phyloP scores from a whole-genome alignment of 139 green algal species.

The Edaphochlamys debaryana region DNA sequence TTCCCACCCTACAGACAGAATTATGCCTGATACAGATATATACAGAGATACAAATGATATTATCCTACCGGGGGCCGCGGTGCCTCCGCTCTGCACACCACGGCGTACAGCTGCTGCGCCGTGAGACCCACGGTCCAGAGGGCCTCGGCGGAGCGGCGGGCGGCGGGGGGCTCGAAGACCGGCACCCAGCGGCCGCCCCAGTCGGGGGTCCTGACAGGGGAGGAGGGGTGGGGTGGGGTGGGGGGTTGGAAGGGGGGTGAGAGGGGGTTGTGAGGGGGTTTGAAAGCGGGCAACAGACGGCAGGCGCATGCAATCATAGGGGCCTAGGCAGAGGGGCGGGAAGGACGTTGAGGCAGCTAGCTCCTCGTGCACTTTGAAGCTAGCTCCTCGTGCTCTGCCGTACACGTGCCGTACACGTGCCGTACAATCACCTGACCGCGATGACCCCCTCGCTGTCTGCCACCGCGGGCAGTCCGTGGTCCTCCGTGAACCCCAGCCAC shows the following conservation, averaged over 20 bases:
- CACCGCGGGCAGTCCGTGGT: slow-evolving; percentile 65
- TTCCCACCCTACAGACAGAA: too few species aligned
- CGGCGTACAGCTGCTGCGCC: slow-evolving; percentile 69
- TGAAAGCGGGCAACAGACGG: too few species aligned
- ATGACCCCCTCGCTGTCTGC: slow-evolving; percentile 76
- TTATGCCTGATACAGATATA: too few species aligned
- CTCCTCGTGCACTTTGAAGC: too few species aligned
- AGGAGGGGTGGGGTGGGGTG: too few species aligned
- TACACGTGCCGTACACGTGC: neutral
- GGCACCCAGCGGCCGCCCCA: slow-evolving; percentile 84
- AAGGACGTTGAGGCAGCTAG: too few species aligned
- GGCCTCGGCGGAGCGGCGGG: slow-evolving; percentile 59
- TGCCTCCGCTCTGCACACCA: slow-evolving; percentile 64
- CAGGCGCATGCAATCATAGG: too few species aligned
- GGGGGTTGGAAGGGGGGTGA: too few species aligned
- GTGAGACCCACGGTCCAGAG: slow-evolving; percentile 80
- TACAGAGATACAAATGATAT: too few species aligned
- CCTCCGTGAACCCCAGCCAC: slow-evolving; percentile 86
- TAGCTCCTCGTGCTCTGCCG: too few species aligned
- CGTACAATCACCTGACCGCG: slow-evolving; percentile 41
- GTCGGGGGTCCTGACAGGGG: slow-evolving; percentile 29
- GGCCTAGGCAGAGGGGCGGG: too few species aligned
- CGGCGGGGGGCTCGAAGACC: slow-evolving; percentile 63
- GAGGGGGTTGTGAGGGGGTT: too few species aligned
- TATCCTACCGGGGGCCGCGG: slow-evolving; percentile 52